Conservation (phyloP, 345 rosid species). For the Dipteronia sinensis region DNA sequence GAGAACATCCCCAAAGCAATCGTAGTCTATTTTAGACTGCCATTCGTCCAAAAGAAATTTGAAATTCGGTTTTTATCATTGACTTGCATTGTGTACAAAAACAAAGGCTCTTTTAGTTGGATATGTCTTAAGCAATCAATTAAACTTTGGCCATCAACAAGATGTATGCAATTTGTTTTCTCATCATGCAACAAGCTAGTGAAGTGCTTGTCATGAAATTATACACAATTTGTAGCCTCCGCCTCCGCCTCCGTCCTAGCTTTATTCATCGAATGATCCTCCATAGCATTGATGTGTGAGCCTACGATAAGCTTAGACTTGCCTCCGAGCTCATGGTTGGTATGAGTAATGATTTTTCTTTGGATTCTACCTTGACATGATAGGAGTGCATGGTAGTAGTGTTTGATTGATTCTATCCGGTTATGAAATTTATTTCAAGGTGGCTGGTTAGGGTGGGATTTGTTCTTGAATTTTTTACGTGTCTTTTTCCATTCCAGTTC, state of each 20-base stretch:
- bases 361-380: too few species aligned
- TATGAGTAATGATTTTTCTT: too few species aligned
- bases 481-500: too few species aligned
- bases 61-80: constrained; percentile 1
- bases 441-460: too few species aligned
- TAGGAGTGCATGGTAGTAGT: too few species aligned
- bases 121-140: constrained; percentile 10
- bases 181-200: background rate
- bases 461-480: too few species aligned
- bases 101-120: constrained; percentile 28
- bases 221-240: background rate
- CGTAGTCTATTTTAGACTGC: constrained; percentile 31
- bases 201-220: background rate
- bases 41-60: constrained; percentile 31
- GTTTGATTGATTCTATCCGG: too few species aligned
- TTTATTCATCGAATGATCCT: constrained; percentile 7
- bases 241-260: background rate
- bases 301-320: background rate
- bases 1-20: constrained; percentile 25
- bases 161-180: constrained; percentile 3
- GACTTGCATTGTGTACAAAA: constrained; percentile 19
- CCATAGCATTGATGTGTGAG: background rate
- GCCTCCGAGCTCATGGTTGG: constrained; percentile 21
- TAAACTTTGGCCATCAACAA: constrained; percentile 22
- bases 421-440: too few species aligned